Evolutionary conservation across 2,329 filamentous ascomycete species (phyloP), one percentile per base, ranked within the genome.

Genomic region (Phialocephala sp.): DNA sequence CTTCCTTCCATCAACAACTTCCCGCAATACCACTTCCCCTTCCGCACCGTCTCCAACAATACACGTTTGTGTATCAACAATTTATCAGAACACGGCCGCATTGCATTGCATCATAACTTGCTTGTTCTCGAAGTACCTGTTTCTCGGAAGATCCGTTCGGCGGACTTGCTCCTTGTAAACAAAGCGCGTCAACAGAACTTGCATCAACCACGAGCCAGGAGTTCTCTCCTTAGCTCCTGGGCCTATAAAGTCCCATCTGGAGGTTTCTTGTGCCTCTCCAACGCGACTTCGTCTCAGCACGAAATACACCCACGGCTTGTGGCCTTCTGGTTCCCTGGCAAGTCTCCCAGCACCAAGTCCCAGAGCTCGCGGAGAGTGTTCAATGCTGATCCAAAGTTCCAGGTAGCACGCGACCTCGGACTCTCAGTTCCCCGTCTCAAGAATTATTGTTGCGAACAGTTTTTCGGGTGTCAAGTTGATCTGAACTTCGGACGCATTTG

Each of bases 251-350:
- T 50, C 45, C 11, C 45, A n/a, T 32, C n/a, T 50, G 45, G n/a
- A 24, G 45, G 4, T 50, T 14, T 11, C 8, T 50, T 20, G 4
- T 12, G 11, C 20, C 22, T 24, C 45, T 50, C 12, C 45, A 50
- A 22, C 45, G 45, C 45, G 20, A 22, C 20, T 22, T 50, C 4
- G n/a, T 32, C 6, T 32, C 27, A 24, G 45, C 2, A 8, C 1
- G 18, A 20, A 50, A 22, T 2, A 22, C 18, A 50, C 45, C 20
- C n/a, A 50, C 45, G 45, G 45, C 20, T 50, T 24, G 45, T 50
- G n/a, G n/a, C 45, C 20, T 50, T 24, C 45, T 50, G 45, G 45
- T 50, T 24, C n/a, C 11, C 45, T 12, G 45, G 45, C 45, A 50
- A 50, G 45, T 24, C 45, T 11, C n/a, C 45, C 45, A 22, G 18